Evolutionary conservation across 495 filamentous ascomycete species (phyloP).

Genomic region (Xylaria castorea): DNA sequence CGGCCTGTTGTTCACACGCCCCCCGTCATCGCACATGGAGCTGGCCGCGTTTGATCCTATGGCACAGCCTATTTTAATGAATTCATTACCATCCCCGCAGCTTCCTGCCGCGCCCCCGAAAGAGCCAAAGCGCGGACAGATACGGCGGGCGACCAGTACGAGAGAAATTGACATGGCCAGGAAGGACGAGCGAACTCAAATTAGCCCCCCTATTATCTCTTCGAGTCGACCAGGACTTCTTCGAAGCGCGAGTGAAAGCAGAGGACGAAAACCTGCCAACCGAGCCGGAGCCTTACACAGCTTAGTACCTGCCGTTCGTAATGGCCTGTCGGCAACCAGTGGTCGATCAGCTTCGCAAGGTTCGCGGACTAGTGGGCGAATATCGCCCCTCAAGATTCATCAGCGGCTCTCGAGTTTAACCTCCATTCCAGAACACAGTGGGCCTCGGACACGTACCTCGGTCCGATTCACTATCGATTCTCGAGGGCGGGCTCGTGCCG

Average conservation of each 20-base stretch:
- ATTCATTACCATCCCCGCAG: constrained; percentile 36
- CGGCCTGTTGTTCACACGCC: constrained; percentile 55
- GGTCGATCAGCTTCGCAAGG: constrained; percentile 47
- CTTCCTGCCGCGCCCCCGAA: constrained; percentile 36
- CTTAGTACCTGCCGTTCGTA: constrained; percentile 43
- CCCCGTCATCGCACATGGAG: constrained; percentile 52
- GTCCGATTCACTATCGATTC: constrained; percentile 76
- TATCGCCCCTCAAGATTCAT: constrained; percentile 58
- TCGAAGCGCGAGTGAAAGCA: constrained; percentile 65
- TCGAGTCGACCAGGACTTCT: constrained; percentile 61
- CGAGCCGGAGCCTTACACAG: constrained; percentile 43
- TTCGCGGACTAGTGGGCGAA: constrained; percentile 49
- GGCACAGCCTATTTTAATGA: constrained; percentile 39
- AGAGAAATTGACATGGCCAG: constrained; percentile 46
- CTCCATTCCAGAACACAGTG: constrained; percentile 57
- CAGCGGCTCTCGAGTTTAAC: constrained; percentile 54
- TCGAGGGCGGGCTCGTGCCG: constrained; percentile 72
- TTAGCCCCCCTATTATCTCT: constrained; percentile 61
- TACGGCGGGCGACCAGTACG: constrained; percentile 53
- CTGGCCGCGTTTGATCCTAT: constrained; percentile 44
- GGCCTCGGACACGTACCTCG: constrained; percentile 56
- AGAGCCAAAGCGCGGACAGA: constrained; percentile 39
- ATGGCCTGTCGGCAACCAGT: constrained; percentile 33
- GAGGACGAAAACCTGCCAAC: constrained; percentile 45
- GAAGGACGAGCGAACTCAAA: constrained; percentile 49